These are phyloP conservation scores for Phytophthora colocasiae DNA, from an alignment of 352 stramenopile genomes.

Conservation along the genomic window DNA sequence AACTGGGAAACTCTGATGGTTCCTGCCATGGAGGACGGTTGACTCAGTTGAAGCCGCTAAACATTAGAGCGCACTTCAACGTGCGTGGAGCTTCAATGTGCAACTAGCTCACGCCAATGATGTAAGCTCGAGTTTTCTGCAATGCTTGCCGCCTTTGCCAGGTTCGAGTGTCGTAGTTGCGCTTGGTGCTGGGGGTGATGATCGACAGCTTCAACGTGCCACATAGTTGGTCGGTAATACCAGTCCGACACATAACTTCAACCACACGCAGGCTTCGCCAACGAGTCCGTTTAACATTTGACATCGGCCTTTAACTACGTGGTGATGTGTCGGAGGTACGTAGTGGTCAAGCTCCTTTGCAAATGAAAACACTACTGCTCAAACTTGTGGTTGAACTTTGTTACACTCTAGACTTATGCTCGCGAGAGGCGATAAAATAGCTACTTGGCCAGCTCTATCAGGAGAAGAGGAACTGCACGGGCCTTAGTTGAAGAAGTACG, in stretches of 20 bases:
- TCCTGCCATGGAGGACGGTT: no score
- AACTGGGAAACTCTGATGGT: not conserved
- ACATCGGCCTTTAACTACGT: not conserved
- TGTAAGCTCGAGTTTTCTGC: constrained; percentile 5
- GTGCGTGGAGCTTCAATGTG: constrained; percentile 25
- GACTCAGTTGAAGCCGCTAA: not conserved
- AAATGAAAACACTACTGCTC: constrained; percentile 3
- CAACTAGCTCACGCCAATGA: constrained; percentile 13
- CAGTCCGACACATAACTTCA: constrained; percentile 19
- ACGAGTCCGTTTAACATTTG: constrained; percentile 14
- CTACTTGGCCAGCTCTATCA: constrained; percentile 16
- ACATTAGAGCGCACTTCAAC: constrained; percentile 19
- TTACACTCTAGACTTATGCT: constrained; percentile 44
- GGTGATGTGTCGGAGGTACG: not conserved
- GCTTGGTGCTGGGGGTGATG: not conserved
- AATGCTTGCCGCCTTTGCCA: not conserved
- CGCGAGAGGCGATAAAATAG: constrained; percentile 39
- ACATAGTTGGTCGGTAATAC: constrained; percentile 13
- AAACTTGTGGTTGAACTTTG: constrained; percentile 41
- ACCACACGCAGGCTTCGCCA: constrained; percentile 12
- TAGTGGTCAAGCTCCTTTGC: no score
- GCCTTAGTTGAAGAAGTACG: constrained; percentile 99
- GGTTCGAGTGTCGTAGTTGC: no score
- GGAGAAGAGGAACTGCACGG: constrained; percentile 5
- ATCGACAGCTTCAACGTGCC: constrained; percentile 28